A percentile compares a stretch with the other conserved stretches of the same genome.
Evolutionary conservation across 129 eudicot genomes (phyloP).

Genomic region (Ambrosia artemisiifolia): DNA sequence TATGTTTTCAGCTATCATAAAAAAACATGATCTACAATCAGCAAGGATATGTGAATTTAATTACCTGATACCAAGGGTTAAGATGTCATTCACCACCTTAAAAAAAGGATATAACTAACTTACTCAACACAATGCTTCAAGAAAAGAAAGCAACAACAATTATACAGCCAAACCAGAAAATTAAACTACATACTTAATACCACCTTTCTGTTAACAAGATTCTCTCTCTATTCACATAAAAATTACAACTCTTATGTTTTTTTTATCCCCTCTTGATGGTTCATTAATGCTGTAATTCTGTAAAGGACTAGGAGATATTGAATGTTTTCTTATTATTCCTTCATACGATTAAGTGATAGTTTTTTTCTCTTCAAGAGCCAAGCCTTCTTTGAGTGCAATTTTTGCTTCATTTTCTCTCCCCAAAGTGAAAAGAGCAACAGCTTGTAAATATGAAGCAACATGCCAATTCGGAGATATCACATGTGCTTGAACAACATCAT

Average conservation of each 20-base stretch:
- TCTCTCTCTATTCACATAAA: constrained; percentile 13
- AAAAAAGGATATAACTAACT: too few relatives aligned
- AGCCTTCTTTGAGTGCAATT: constrained; percentile 66
- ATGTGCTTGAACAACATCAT: constrained; percentile 85
- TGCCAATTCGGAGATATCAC: constrained; percentile 85
- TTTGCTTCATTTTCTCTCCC: constrained; percentile 78
- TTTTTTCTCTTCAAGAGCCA: constrained; percentile 69
- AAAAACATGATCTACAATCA: too few relatives aligned
- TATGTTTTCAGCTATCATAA: too few relatives aligned
- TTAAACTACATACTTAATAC: constrained; percentile 14
- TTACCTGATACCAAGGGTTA: too few relatives aligned
- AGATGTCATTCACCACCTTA: too few relatives aligned
- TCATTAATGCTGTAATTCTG: background rate
- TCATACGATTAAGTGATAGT: constrained; percentile 19
- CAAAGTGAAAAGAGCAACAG: constrained; percentile 58
- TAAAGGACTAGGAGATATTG: constrained; percentile 3
- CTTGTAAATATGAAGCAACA: constrained; percentile 72
- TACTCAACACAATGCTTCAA: constrained; percentile 31
- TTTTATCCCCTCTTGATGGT: constrained; percentile 17
- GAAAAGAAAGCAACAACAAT: constrained; percentile 6
- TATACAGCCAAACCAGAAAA: constrained; percentile 27
- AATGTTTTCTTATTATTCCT: background rate
- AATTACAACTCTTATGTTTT: background rate
- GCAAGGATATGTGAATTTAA: too few relatives aligned
- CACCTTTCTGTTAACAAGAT: constrained; percentile 21